Evolutionary conservation across 2,329 filamentous ascomycete species (phyloP).

Genomic region (Fusarium sororula): DNA sequence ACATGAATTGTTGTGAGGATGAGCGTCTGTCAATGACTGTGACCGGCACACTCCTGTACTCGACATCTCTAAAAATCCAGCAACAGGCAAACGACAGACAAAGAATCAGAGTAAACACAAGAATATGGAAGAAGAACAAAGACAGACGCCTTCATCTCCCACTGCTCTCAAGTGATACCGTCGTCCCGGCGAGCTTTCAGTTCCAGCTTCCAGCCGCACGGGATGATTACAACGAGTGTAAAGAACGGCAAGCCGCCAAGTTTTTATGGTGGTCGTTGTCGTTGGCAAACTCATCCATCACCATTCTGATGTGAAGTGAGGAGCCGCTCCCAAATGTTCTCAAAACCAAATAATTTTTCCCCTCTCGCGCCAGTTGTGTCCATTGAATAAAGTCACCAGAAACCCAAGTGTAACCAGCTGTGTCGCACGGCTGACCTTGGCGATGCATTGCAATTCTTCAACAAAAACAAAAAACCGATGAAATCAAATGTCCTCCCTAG

Average conservation of each 20-base stretch:
- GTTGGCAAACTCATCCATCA: conserved; percentile 36
- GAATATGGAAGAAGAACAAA: conserved; percentile 41
- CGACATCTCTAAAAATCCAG: conserved; percentile 39
- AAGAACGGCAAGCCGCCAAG: conserved; percentile 53
- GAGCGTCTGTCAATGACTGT: conserved; percentile 42
- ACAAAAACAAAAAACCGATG: conserved; percentile 27
- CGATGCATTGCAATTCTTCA: conserved; percentile 41
- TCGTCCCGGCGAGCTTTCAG: conserved; percentile 45
- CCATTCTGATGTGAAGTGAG: conserved; percentile 30
- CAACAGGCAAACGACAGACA: conserved; percentile 46
- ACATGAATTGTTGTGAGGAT: conserved; percentile 39
- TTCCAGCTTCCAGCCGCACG: conserved; percentile 51
- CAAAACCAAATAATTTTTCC: conserved; percentile 25
- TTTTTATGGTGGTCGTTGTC: conserved; percentile 39
- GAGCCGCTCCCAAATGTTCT: conserved; percentile 17
- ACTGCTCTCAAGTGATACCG: conserved; percentile 42
- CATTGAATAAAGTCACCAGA: conserved; percentile 26
- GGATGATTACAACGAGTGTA: conserved; percentile 64
- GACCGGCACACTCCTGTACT: conserved; percentile 46
- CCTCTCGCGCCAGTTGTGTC: conserved; percentile 38
- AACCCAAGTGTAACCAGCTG: conserved; percentile 36
- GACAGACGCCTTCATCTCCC: conserved; percentile 25
- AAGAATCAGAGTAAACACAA: conserved; percentile 51
- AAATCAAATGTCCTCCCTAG: conserved; percentile 41
- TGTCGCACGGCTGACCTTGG: conserved; percentile 15